A percentile compares a stretch with the other conserved stretches of the same genome.
Evolutionary conservation across 129 eudicot genomes (phyloP).

Genomic region (carrot (Daucus carota)): DH1_v3.0 NC_030387.2:26006001-26006500

Average conservation of each 20-base stretch:
- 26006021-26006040: conserved; percentile 14
- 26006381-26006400: neutral
- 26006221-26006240: conserved; percentile 40
- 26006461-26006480: neutral
- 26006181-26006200: conserved; percentile 37
- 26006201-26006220: conserved; percentile 36
- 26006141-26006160: conserved; percentile 41
- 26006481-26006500: neutral
- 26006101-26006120: conserved; percentile 77
- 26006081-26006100: conserved; percentile 41
- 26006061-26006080: conserved; percentile 50
- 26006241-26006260: conserved; percentile 55
- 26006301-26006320: conserved; percentile 55
- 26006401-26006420: neutral
- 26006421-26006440: neutral
- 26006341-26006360: conserved; percentile 50
- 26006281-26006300: conserved; percentile 33
- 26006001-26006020: conserved; percentile 53
- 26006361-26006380: conserved; percentile 2
- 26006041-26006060: conserved; percentile 62
- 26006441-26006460: neutral
- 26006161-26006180: conserved; percentile 42
- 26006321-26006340: conserved; percentile 37
- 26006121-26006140: conserved; percentile 45
- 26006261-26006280: conserved; percentile 37